Base-by-base conservation (phyloP, 148 eudicot species). In the Tetragonia tetragonoides region DNA sequence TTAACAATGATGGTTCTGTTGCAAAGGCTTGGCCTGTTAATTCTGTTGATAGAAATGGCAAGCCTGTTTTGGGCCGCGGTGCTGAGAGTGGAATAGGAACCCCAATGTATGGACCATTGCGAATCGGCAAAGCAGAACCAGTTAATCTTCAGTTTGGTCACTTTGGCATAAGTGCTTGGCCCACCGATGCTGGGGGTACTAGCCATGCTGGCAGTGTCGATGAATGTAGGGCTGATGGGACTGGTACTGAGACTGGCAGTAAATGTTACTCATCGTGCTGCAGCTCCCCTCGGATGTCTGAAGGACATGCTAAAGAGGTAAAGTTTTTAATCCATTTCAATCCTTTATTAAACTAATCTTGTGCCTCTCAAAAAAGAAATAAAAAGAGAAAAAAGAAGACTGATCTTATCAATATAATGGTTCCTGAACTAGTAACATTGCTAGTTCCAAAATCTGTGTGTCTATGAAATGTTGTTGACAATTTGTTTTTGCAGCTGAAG, bases 131-230 rank as follows among this genome's bases (percentile, higher is more conserved):
- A 82, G 95, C 92, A 68, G 99, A 92, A 78, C 94, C 96, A 38
- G 89, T 95, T 18, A 95, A 95, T 83, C 85, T 95, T 86, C 99
- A 92, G 88, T 95, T 95, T 82, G 99, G 99, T 81, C 87, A 91
- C 83, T 92, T 91, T 73, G 99, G 99, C 79, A 88, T 95, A 69
- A 94, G 98, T 87, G 97, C 98, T 79, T 94, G 98, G 98, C 97
- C 95, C 12, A 83, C 81, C 81, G 98, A 94, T 80, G 82, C 84
- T 37, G 95, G 92, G 62, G 88, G 95, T 76, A 92, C 98, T 10
- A 94, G 98, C 76, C 93, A 86, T 83, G 92, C 92, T 38, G 83
- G 98, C 79, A 94, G 98, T 78, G 79, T 89, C 74, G 98, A 94
- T 72, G 98, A 89, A 64, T 94, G 90, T 3, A 87, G 82, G 73